Base-by-base conservation (phyloP, 768 basidiomycete species). In the Tulasnella sp. region DNA sequence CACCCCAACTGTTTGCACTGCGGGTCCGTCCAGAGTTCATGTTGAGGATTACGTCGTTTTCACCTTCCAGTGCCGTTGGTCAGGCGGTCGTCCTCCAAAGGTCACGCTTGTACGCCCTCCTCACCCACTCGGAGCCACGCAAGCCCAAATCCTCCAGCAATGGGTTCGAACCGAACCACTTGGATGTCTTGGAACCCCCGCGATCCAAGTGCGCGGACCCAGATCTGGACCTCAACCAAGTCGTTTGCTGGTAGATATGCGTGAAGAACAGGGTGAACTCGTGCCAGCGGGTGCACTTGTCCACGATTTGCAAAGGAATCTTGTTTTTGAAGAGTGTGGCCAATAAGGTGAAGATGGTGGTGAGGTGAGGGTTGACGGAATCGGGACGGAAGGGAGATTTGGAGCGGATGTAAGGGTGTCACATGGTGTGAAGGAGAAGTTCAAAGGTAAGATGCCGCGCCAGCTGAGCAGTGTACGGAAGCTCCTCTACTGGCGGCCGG, bases 61-160 rank as follows among this genome's bases (percentile, higher is more conserved):
- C 79, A 36, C 38, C 89, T 83, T 95, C 94, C 80, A 96, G 90
- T 89, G 2, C 94, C 96, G 82, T 97, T 94, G 0, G 88, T 90
- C 38, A 88, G 83, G 40, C 82, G 84, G 80, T 91, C 90, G 89
- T 88, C 83, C 93, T 94, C 98, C 98, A 99, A 84, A 92, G 99
- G 0, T 96, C 97, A 56, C 94, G 91, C 84, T 97, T 95, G 84
- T 93, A 99, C 21, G 98, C 91, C 80, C 91, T 90, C 80, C 95
- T 88, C 3, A 95, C 92, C 98, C 98, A 99, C 82, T 96, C 96
- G 92, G 97, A 95, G 0, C 98, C 98, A 42, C 98, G 89, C 82
- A 98, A 84, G 83, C 93, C 94, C 96, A 97, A 98, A 83, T 99
- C 98, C 85, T 99, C 98, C 0, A 93, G 89, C 1, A 99, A 86